Conservation (phyloP, 768 basidiomycete genomes). For the Serendipita sp. region DNA sequence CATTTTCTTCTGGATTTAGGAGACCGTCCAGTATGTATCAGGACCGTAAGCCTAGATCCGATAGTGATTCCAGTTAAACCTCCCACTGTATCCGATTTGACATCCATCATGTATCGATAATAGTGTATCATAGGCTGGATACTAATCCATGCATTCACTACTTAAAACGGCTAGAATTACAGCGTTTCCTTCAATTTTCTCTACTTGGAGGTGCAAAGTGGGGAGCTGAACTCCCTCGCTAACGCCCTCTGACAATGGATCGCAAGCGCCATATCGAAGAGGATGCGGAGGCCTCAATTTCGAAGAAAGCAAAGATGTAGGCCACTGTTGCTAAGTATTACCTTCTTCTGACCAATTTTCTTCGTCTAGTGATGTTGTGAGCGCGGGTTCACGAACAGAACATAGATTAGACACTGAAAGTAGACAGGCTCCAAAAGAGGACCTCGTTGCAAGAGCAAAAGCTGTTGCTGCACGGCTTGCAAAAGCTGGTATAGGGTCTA, state of each 20-base stretch:
- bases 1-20: background rate
- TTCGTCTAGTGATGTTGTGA: no score
- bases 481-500: background rate
- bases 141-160: no score
- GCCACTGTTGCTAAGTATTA: background rate
- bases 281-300: background rate
- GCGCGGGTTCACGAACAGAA: no score
- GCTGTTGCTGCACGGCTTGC: background rate
- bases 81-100: no score
- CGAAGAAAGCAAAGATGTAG: background rate
- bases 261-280: background rate
- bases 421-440: background rate
- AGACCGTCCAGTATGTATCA: background rate
- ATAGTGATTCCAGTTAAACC: background rate
- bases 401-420: no score
- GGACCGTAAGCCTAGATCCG: background rate
- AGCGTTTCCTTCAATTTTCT: no score
- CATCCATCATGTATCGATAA: no score
- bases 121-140: no score
- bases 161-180: no score
- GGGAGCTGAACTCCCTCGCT: no score
- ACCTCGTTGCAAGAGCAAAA: background rate
- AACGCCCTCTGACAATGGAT: background rate
- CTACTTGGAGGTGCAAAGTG: no score
- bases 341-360: no score